Conservation (phyloP, 371 early-diverging fungal genomes). For the Actinomucor elegans region DNA sequence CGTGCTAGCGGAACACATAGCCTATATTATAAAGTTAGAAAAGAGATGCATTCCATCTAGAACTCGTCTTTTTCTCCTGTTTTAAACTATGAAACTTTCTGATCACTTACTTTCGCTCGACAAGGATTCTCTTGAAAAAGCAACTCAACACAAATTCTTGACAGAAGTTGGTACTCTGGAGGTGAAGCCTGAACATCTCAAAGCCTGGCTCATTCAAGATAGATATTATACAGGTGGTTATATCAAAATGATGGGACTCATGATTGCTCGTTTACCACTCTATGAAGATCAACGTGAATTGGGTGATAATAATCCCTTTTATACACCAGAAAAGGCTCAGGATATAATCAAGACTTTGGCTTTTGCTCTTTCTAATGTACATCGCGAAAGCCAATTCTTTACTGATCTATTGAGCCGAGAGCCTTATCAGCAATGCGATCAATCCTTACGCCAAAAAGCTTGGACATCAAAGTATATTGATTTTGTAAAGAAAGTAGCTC, state of each 20-base stretch:
- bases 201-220: slow-evolving; percentile 29
- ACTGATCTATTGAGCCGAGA: slow-evolving; percentile 16
- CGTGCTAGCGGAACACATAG: no score
- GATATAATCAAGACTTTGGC: slow-evolving; percentile 11
- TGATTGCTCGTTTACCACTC: slow-evolving; percentile 20
- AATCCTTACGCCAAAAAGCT: slow-evolving; percentile 5
- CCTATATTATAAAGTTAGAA: no score
- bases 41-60: not conserved
- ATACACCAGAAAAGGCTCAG: slow-evolving; percentile 6
- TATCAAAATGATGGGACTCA: slow-evolving; percentile 26
- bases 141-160: slow-evolving; percentile 23
- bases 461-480: slow-evolving; percentile 24
- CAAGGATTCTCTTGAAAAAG: slow-evolving; percentile 15
- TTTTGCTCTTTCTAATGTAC: slow-evolving; percentile 26
- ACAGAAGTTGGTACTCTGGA: slow-evolving; percentile 16
- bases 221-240: slow-evolving; percentile 28
- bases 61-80: not conserved
- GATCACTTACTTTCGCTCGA: slow-evolving; percentile 24
- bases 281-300: slow-evolving; percentile 20
- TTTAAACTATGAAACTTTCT: slow-evolving; percentile 14
- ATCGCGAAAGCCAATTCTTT: slow-evolving; percentile 29
- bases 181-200: slow-evolving; percentile 22
- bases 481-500: slow-evolving; percentile 24
- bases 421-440: not conserved
- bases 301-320: slow-evolving; percentile 18